Evolutionary conservation across 2,329 filamentous ascomycete genomes (phyloP).

Genomic region (Cladosporium sp.): DNA sequence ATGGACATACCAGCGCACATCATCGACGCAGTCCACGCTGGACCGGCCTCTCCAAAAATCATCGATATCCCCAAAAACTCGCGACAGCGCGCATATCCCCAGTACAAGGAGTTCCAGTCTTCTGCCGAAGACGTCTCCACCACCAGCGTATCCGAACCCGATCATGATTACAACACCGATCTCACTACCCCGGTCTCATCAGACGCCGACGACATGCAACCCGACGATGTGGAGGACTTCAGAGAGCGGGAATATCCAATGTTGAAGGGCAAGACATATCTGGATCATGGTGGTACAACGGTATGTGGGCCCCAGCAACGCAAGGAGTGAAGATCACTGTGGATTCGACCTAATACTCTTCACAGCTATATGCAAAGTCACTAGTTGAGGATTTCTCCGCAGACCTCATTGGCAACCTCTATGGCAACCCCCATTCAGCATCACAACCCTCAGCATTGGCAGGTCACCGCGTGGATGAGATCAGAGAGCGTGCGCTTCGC

Average conservation of each 20-base stretch:
- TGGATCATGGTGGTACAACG: constrained; percentile 39
- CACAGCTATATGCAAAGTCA: constrained; percentile 52
- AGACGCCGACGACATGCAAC: constrained; percentile 29
- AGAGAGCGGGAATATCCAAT: constrained; percentile 39
- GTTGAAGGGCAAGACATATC: constrained; percentile 40
- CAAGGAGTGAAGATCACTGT: neutral
- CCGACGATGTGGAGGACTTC: constrained; percentile 36
- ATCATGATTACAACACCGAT: constrained; percentile 32
- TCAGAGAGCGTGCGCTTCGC: constrained; percentile 49
- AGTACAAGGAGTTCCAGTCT: constrained; percentile 14
- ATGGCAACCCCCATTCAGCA: constrained; percentile 65
- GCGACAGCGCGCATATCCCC: neutral
- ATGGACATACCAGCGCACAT: constrained; percentile 26
- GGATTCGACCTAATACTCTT: constrained; percentile 18
- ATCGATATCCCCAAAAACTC: neutral
- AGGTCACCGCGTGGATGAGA: constrained; percentile 53
- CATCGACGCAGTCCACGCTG: constrained; percentile 19
- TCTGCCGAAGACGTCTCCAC: constrained; percentile 30
- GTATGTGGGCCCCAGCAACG: constrained; percentile 20
- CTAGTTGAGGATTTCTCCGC: constrained; percentile 52
- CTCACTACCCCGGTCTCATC: constrained; percentile 32
- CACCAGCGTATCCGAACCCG: constrained; percentile 30
- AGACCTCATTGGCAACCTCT: constrained; percentile 54
- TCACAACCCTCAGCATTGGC: constrained; percentile 55
- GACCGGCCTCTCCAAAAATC: constrained; percentile 4